A percentile compares a stretch with the other conserved stretches of the same genome.
These are phyloP conservation scores for Diplosphaera chodatii DNA, from an alignment of 139 green algal species.

Conservation along the genomic window DNA sequence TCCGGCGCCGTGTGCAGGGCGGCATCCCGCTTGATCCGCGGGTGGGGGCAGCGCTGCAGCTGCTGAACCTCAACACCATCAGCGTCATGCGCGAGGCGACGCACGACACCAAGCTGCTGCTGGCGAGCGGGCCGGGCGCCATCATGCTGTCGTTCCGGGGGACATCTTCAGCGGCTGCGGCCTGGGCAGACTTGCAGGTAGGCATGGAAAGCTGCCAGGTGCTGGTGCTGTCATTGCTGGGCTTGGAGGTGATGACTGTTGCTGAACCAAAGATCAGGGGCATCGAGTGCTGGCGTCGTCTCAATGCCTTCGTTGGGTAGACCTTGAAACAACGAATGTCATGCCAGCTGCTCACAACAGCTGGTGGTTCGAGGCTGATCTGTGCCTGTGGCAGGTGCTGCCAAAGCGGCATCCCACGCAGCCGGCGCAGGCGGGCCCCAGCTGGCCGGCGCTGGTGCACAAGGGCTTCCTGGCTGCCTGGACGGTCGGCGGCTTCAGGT, in stretches of 20 bases:
- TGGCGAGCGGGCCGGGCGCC: not conserved
- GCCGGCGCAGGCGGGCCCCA: too few relatives aligned
- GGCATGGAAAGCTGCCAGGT: too few relatives aligned
- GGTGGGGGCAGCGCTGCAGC: not conserved
- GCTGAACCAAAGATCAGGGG: too few relatives aligned
- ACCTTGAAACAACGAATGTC: too few relatives aligned
- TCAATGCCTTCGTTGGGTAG: too few relatives aligned
- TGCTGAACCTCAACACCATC: not conserved
- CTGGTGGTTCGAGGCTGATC: too few relatives aligned
- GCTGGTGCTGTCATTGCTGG: too few relatives aligned
- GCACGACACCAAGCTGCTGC: conserved; percentile 7
- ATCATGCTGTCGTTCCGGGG: conserved; percentile 11
- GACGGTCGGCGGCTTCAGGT: conserved; percentile 1
- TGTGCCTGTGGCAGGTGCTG: not conserved
- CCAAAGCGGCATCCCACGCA: not conserved
- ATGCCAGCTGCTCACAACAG: too few relatives aligned
- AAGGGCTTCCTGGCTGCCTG: conserved; percentile 13
- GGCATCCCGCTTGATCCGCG: not conserved
- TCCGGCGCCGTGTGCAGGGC: not conserved
- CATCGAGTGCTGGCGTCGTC: too few relatives aligned
- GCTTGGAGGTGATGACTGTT: not conserved
- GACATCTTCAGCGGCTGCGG: not conserved
- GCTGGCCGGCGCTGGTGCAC: conserved; percentile 3
- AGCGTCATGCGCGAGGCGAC: not conserved
- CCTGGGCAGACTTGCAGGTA: not conserved